Evolutionary conservation across 805 yeast species (phyloP).

Genomic region (Candida germanica): DNA sequence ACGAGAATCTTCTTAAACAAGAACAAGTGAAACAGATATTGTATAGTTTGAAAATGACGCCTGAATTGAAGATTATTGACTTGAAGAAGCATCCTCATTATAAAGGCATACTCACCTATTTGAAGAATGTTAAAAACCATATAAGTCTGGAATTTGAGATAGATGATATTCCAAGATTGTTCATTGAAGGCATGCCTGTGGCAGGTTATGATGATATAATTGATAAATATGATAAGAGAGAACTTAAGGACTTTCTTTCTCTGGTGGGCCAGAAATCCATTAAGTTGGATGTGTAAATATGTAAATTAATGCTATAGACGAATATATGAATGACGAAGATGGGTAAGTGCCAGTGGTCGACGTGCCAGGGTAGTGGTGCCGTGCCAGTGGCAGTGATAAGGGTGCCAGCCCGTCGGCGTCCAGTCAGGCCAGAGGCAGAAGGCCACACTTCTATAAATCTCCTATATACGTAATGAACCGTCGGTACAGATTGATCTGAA

Average conservation of each 20-base stretch:
- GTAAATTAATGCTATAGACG: too few species aligned
- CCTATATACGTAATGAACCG: too few species aligned
- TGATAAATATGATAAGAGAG: constrained; percentile 16
- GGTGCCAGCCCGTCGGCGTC: too few species aligned
- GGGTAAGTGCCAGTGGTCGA: too few species aligned
- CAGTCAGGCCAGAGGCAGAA: too few species aligned
- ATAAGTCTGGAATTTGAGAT: constrained; percentile 8
- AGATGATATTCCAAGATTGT: constrained; percentile 29
- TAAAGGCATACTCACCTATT: constrained; percentile 21
- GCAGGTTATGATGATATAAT: constrained; percentile 27
- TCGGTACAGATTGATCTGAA: too few species aligned
- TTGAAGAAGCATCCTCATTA: constrained; percentile 32
- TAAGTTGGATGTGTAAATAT: constrained; percentile 11
- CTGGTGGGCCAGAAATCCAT: constrained; percentile 27
- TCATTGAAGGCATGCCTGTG: constrained; percentile 32
- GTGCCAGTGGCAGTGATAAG: too few species aligned
- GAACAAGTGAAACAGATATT: constrained; percentile 19
- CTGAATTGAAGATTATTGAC: constrained; percentile 31
- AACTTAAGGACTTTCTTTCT: constrained; percentile 21
- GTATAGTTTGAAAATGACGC: constrained; percentile 23
- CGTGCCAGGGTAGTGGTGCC: too few species aligned
- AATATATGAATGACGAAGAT: too few species aligned
- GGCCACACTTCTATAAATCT: too few species aligned
- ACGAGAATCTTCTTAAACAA: constrained; percentile 15
- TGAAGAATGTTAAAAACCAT: constrained; percentile 16